phyloP scores from a whole-genome alignment of 805 yeast genomes.

The Wickerhamiella nectarea region DNA sequence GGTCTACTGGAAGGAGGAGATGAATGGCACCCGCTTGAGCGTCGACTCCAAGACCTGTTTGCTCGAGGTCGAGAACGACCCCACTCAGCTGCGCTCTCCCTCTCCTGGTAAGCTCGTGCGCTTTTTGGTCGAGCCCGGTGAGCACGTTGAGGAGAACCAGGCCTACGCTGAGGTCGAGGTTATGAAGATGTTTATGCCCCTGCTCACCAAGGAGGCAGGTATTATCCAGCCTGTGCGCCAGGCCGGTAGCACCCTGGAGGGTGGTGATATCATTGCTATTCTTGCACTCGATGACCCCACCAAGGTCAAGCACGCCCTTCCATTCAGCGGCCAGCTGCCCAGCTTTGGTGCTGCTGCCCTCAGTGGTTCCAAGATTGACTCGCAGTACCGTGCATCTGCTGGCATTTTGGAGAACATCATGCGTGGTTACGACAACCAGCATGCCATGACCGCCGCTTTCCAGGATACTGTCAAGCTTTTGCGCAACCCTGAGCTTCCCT shows the following conservation, averaged over 20 bases:
- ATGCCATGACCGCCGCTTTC: conserved; percentile 75
- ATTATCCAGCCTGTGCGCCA: conserved; percentile 83
- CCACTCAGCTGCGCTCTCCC: conserved; percentile 96
- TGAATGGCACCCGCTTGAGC: conserved; percentile 83
- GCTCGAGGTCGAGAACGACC: conserved; percentile 91
- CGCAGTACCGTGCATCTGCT: conserved; percentile 48
- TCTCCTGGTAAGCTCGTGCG: conserved; percentile 97
- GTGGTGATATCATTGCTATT: conserved; percentile 95
- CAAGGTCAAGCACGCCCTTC: conserved; percentile 90
- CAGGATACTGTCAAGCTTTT: conserved; percentile 57
- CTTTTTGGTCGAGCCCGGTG: conserved; percentile 89
- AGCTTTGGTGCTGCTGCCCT: conserved; percentile 72
- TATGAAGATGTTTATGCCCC: conserved; percentile 99
- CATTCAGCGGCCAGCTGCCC: conserved; percentile 88
- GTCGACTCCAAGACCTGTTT: conserved; percentile 92
- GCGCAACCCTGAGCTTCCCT: conserved; percentile 74
- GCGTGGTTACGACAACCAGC: conserved; percentile 90
- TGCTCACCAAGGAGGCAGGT: conserved; percentile 89
- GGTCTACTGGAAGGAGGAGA: conserved; percentile 96
- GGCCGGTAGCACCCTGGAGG: conserved; percentile 93
- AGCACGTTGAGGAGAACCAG: conserved; percentile 80
- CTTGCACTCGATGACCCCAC: conserved; percentile 92
- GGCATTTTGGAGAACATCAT: conserved; percentile 63
- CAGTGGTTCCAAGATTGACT: conserved; percentile 72
- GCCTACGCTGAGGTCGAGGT: conserved; percentile 98